These are phyloP conservation scores for Penicillium taxi DNA, from an alignment of 495 filamentous ascomycete genomes.

Conservation along the genomic window DNA sequence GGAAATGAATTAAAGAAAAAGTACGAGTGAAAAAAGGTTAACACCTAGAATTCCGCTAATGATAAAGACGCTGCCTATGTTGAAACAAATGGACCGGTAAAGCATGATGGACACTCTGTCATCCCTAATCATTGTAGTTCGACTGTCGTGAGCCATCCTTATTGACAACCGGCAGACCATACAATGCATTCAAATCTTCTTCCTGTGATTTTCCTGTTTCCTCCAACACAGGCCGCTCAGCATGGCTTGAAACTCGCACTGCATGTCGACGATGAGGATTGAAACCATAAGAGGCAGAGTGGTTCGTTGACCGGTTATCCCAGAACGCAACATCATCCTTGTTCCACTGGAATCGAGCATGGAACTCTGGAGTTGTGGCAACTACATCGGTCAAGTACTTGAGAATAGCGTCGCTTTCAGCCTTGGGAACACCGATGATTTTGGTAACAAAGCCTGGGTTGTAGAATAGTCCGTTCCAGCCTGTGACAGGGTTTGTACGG, in stretches of 20 bases:
- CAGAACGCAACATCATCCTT: conserved; percentile 65
- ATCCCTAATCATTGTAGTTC: conserved; percentile 60
- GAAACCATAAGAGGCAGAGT: conserved; percentile 55
- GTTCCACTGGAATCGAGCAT: conserved; percentile 64
- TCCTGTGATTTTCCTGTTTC: conserved; percentile 50
- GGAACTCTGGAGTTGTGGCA: conserved; percentile 54
- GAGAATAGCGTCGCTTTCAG: conserved; percentile 59
- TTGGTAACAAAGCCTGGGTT: conserved; percentile 71
- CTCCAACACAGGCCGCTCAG: conserved; percentile 48
- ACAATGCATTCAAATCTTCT: conserved; percentile 43
- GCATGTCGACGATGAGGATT: conserved; percentile 55
- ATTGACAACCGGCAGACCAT: conserved; percentile 46
- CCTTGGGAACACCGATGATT: conserved; percentile 59
- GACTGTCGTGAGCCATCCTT: conserved; percentile 54
- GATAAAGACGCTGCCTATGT: not conserved
- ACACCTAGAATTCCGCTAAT: no score
- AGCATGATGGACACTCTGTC: not conserved
- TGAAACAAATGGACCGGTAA: not conserved
- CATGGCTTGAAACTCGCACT: conserved; percentile 52
- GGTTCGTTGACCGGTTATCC: conserved; percentile 64
- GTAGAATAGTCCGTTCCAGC: conserved; percentile 68
- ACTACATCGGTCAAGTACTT: conserved; percentile 58
- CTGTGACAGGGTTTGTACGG: conserved; percentile 64
- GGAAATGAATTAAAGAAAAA: no score
- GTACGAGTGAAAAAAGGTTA: no score